Conservation (phyloP, 306 rosid genomes). For the cucumber (Cucumis sativus) region DNA sequence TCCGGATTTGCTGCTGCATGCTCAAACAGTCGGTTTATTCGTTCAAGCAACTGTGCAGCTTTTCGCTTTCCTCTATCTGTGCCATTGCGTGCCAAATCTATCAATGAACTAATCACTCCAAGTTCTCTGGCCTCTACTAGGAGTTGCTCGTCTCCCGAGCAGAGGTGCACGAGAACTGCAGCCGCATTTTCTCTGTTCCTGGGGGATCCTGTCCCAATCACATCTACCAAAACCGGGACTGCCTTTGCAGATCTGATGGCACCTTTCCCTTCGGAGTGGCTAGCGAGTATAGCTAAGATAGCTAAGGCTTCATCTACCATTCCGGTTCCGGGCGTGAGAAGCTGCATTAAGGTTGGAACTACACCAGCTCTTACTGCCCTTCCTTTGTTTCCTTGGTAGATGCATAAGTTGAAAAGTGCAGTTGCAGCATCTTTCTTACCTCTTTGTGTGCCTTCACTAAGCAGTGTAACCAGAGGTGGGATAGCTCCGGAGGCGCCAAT, state of each 20-base stretch:
- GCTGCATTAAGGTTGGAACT: slow-evolving; percentile 75
- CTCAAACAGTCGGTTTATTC: slow-evolving; percentile 58
- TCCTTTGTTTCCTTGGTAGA: slow-evolving; percentile 93
- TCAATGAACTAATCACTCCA: slow-evolving; percentile 48
- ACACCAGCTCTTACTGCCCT: slow-evolving; percentile 94
- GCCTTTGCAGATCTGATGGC: slow-evolving; percentile 74
- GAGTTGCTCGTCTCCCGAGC: slow-evolving; percentile 70
- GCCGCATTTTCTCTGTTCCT: slow-evolving; percentile 94
- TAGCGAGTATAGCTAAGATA: slow-evolving; percentile 81
- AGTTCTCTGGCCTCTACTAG: slow-evolving; percentile 56
- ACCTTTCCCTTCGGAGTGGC: slow-evolving; percentile 82
- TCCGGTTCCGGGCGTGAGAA: slow-evolving; percentile 69
- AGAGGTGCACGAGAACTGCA: slow-evolving; percentile 83
- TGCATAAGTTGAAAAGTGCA: slow-evolving; percentile 92
- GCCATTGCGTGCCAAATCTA: slow-evolving; percentile 75
- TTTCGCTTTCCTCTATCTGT: slow-evolving; percentile 95
- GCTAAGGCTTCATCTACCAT: slow-evolving; percentile 99
- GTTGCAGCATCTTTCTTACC: slow-evolving; percentile 99
- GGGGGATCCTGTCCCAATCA: slow-evolving; percentile 78
- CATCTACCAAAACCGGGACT: slow-evolving; percentile 76
- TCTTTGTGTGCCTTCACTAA: slow-evolving; percentile 90
- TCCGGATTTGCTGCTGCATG: slow-evolving; percentile 38
- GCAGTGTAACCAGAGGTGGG: slow-evolving; percentile 71
- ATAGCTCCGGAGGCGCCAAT: slow-evolving; percentile 89
- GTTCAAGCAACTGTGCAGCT: slow-evolving; percentile 78